Base-by-base conservation (phyloP, 2,329 filamentous ascomycete genomes). In the Tolypocladium album region DNA sequence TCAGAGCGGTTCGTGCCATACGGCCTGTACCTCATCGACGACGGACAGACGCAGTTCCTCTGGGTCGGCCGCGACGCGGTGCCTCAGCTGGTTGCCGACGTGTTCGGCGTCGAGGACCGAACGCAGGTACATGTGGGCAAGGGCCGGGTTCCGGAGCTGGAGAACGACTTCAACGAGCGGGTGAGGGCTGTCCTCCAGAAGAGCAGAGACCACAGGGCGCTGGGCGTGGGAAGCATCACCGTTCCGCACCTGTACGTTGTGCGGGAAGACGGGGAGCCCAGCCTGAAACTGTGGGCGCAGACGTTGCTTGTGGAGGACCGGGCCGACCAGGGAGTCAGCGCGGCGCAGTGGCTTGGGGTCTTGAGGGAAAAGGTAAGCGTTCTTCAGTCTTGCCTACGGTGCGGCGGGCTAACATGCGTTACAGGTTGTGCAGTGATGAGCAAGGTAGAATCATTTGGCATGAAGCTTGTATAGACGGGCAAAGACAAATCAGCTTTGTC, bases 101-200 rank as follows among this genome's bases (percentile, higher is more conserved):
- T 97, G 7, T 99, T 99, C 72, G 93, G 92, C 31, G 82, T 94
- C 13, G 81, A 88, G 55, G 92, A 97, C 74, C 87, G 89, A 70
- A 87, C 86, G 45, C 88, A 91, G 70, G 79, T 99, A 62, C 92
- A 91, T 65, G 90, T 97, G 64, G 94, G 94, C 73, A 99, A 99
- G 82, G 88, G 88, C 31, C 85, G 86, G 5, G 75, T 99, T 64
- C 92, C 93, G 0, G 87, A 95, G 66, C 78, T 97, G 45, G 94
- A 97, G 67, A 93, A 91, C 67, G 94, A 99, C 73, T 97, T 97
- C 81, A 97, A 92, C 75, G 93, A 97, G 78, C 86, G 93, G 34
- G 88, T 99, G 42, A 86, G 94, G 57, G 89, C 89, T 8, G 92
- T 99, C 12, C 78, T 97, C 60, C 88, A 92, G 68, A 99, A 99